Evolutionary conservation across 805 yeast genomes (phyloP), one percentile per base, ranked within the genome.

Genomic region (Candida dajiaensis): DNA sequence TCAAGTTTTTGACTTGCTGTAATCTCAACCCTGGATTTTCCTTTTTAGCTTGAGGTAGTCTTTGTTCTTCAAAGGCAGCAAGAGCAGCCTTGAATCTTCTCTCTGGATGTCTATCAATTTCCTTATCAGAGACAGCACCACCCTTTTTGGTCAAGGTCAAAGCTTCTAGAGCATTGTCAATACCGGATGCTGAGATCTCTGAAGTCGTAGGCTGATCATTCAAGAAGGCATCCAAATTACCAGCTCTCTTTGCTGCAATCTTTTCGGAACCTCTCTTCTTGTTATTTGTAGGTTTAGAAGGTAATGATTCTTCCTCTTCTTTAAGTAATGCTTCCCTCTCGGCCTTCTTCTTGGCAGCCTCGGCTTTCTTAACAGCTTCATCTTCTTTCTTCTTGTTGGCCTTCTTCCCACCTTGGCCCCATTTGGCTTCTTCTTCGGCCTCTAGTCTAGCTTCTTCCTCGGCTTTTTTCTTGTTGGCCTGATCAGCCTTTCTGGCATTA

Each of bases 101-200:
- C 70, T 87, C 96, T 10, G 96, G 95, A 56, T 87, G 96, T 64
- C 89, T 80, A 50, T 87, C 96, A 44, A 87, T 71, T 44, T 80
- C 87, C 58, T 81, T 81, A 50, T 67, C 68, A 38, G 69, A 65
- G 28, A 83, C 82, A 44, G 79, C 84, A 25, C 73, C 78, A 45
- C 72, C 77, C 40, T 70, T 76, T 21, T 71, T 68, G 12, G 89
- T 76, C 64, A 87, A 71, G 5, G 86, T 74, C 59, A 87, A 72
- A 4, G 95, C 95, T 45, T 85, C 88, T 51, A 87, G 69, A 2
- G 92, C 94, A 58, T 77, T 78, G 52, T 87, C 95, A 40, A 87
- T 72, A 60, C 90, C 90, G 47, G 80, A 71, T 6, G 95, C 95
- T 57, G 72, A 73, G 59, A 85, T 77, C 37, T 78, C 77, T 7